Evolutionary conservation across 768 basidiomycete species (phyloP).

Genomic region (Boletus huronensis): DNA sequence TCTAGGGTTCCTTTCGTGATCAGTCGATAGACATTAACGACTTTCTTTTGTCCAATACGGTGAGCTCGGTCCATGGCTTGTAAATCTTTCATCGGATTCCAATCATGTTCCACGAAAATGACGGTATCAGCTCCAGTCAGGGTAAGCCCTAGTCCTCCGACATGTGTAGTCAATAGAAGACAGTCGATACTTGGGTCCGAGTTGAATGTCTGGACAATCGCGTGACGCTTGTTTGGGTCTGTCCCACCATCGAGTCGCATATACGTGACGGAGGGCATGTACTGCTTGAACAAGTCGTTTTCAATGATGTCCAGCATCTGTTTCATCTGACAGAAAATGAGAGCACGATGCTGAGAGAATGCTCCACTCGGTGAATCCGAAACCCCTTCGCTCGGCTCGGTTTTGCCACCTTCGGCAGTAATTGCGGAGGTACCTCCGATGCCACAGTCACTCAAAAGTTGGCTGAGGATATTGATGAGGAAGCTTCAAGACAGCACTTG

Average conservation of each 20-base stretch:
- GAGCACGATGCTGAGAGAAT: constrained; percentile 95
- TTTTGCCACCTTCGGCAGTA: constrained; percentile 56
- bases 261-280: constrained; percentile 96
- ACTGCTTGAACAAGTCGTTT: constrained; percentile 81
- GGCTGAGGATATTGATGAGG: constrained; percentile 45
- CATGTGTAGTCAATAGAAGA: constrained; percentile 91
- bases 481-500: neutral
- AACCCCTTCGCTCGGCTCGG: constrained; percentile 61
- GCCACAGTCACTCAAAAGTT: constrained; percentile 92
- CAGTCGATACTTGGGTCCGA: constrained; percentile 97
- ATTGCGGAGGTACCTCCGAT: constrained; percentile 58
- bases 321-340: constrained; percentile 99
- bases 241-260: constrained; percentile 96
- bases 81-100: constrained; percentile 99
- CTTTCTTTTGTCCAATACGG: constrained; percentile 97
- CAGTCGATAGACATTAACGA: constrained; percentile 96
- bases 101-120: constrained; percentile 99
- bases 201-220: constrained; percentile 97
- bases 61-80: constrained; percentile 99
- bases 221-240: constrained; percentile 91
- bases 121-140: constrained; percentile 98
- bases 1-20: constrained; percentile 97
- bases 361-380: constrained; percentile 43
- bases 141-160: constrained; percentile 93
- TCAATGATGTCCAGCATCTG: constrained; percentile 99